These are phyloP conservation scores for Puccinia hordei DNA, from an alignment of 1,284 basidiomycete species.

Conservation along the genomic window DNA sequence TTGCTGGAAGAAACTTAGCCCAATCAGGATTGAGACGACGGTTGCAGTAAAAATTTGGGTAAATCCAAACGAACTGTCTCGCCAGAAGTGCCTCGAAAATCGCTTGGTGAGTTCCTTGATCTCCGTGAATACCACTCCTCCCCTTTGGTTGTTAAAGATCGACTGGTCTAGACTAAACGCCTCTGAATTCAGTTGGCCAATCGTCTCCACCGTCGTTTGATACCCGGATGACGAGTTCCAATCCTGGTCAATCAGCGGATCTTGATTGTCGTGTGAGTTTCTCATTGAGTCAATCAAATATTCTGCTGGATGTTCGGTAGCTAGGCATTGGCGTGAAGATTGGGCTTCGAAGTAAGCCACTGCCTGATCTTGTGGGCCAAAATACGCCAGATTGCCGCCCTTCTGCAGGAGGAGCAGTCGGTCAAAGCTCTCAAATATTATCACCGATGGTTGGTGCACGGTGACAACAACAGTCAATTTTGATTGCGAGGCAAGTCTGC, in stretches of 20 bases:
- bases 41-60: slow-evolving; percentile 44
- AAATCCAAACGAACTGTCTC: slow-evolving; percentile 47
- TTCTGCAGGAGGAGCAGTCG: slow-evolving; percentile 30
- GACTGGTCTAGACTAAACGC: slow-evolving; percentile 27
- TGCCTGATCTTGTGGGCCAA: slow-evolving; percentile 37
- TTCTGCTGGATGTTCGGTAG: slow-evolving; percentile 42
- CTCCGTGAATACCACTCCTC: slow-evolving; percentile 19
- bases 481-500: slow-evolving; percentile 51
- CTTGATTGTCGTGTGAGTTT: not conserved
- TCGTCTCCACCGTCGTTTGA: slow-evolving; percentile 3
- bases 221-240: slow-evolving; percentile 32
- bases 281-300: slow-evolving; percentile 46
- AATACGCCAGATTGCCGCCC: slow-evolving; percentile 38
- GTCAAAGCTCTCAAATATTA: slow-evolving; percentile 53
- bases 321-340: not conserved
- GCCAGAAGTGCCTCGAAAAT: slow-evolving; percentile 48
- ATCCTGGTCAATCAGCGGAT: not conserved
- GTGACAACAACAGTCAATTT: slow-evolving; percentile 55
- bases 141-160: slow-evolving; percentile 34
- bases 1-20: slow-evolving; percentile 43
- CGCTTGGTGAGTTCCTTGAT: slow-evolving; percentile 39
- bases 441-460: slow-evolving; percentile 56
- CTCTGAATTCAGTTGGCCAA: slow-evolving; percentile 31
- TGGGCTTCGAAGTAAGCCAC: slow-evolving; percentile 45
- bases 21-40: slow-evolving; percentile 29